These are phyloP conservation scores for Oryza nivara DNA, from an alignment of 176 grass and related monocot species.

Conservation along the genomic window DNA sequence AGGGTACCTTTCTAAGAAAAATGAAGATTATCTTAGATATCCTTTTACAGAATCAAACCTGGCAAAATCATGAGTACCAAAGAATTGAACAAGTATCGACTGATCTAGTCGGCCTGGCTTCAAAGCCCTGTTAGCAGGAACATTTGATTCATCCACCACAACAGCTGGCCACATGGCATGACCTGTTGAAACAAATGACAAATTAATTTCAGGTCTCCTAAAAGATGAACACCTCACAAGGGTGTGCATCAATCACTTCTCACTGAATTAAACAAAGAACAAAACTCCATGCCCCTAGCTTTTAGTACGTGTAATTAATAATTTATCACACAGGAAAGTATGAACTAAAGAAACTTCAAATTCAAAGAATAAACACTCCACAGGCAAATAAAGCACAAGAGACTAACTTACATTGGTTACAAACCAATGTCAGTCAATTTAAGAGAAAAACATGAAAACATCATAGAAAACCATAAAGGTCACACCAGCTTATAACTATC, in stretches of 20 bases:
- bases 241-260: background rate
- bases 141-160: conserved; percentile 82
- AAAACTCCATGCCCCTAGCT: conserved; percentile 4
- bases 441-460: conserved; percentile 25
- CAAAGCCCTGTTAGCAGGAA: conserved; percentile 57
- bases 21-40: conserved; percentile 23
- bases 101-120: conserved; percentile 69
- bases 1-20: conserved; percentile 32
- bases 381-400: background rate
- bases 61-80: conserved; percentile 98
- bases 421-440: conserved; percentile 2
- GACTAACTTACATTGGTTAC: background rate
- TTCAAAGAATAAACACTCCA: conserved; percentile 26
- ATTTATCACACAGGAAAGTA: background rate
- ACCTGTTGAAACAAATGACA: conserved; percentile 65
- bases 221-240: conserved; percentile 2
- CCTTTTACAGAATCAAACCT: conserved; percentile 64
- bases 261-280: conserved; percentile 3
- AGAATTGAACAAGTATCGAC: conserved; percentile 92
- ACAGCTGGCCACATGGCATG: conserved; percentile 99
- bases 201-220: conserved; percentile 11
- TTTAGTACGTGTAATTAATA: conserved; percentile 6
- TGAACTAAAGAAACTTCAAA: conserved; percentile 6
- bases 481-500: background rate
- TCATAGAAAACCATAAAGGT: background rate